These are phyloP conservation scores for Tricholoma flavovirens DNA, from an alignment of 768 basidiomycete genomes.

Conservation along the genomic window DNA sequence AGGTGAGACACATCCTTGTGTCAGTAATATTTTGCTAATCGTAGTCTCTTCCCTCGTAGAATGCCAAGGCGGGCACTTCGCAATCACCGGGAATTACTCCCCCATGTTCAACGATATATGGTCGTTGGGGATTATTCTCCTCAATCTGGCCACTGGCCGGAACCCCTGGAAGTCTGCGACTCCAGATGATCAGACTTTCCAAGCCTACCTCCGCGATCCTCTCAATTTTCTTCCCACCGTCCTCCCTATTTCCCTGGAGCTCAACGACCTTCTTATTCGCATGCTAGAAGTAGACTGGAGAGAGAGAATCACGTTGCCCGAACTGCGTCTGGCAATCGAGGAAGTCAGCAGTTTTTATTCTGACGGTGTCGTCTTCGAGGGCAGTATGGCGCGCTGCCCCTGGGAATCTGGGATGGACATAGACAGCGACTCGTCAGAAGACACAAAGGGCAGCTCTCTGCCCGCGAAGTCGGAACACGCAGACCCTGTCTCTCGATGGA, in stretches of 20 bases:
- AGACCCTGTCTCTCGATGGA: slow-evolving; percentile 50
- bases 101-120: slow-evolving; percentile 92
- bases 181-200: slow-evolving; percentile 80
- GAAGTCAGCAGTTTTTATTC: slow-evolving; percentile 65
- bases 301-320: slow-evolving; percentile 44
- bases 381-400: slow-evolving; percentile 72
- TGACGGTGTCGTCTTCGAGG: slow-evolving; percentile 72
- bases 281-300: slow-evolving; percentile 72
- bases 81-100: slow-evolving; percentile 67
- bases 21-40: slow-evolving; percentile 8
- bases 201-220: slow-evolving; percentile 78
- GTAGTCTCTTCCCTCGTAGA: slow-evolving; percentile 43
- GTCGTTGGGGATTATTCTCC: slow-evolving; percentile 94
- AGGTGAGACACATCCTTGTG: slow-evolving; percentile 39
- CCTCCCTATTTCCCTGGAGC: slow-evolving; percentile 72
- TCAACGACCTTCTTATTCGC: slow-evolving; percentile 68
- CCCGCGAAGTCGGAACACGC: slow-evolving; percentile 31
- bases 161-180: slow-evolving; percentile 98
- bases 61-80: slow-evolving; percentile 77
- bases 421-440: slow-evolving; percentile 51
- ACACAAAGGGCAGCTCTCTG: slow-evolving; percentile 37
- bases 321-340: slow-evolving; percentile 54
- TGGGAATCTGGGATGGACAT: slow-evolving; percentile 76
- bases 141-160: slow-evolving; percentile 91
- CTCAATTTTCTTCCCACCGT: slow-evolving; percentile 74